phyloP scores from a whole-genome alignment of 2,329 filamentous ascomycete genomes.

The Neocatenulostroma microsporum region DNA sequence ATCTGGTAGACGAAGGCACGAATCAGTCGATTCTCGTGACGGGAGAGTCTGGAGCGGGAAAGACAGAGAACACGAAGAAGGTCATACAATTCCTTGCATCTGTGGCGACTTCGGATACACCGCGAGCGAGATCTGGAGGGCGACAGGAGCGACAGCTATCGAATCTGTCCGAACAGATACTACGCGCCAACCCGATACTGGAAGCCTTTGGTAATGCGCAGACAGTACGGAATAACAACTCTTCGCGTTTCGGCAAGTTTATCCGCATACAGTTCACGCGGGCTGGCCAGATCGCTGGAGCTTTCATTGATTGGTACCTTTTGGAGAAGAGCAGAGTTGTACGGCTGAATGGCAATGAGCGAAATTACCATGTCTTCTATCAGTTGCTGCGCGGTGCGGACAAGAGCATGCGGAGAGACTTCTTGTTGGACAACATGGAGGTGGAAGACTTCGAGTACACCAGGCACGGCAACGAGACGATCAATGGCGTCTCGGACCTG shows the following conservation, averaged over 20 bases:
- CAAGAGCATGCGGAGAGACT: constrained; percentile 61
- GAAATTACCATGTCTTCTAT: constrained; percentile 97
- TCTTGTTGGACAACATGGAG: constrained; percentile 66
- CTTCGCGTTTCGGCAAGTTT: constrained; percentile 96
- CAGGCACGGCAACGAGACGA: constrained; percentile 80
- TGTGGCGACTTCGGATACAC: constrained; percentile 76
- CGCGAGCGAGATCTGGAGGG: constrained; percentile 51
- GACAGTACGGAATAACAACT: constrained; percentile 96
- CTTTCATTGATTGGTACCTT: constrained; percentile 97
- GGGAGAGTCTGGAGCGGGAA: constrained; percentile 94
- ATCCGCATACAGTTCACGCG: constrained; percentile 93
- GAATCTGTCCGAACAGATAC: constrained; percentile 90
- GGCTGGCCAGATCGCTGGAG: constrained; percentile 82
- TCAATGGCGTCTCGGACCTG: constrained; percentile 78
- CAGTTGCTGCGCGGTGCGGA: constrained; percentile 84
- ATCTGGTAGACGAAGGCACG: constrained; percentile 85
- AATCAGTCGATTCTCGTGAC: constrained; percentile 98
- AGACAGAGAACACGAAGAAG: constrained; percentile 99
- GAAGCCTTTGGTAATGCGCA: constrained; percentile 98
- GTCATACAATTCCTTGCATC: constrained; percentile 97
- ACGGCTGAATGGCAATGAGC: constrained; percentile 73
- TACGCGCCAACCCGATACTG: constrained; percentile 91
- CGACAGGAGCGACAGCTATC: constrained; percentile 61
- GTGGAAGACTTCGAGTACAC: constrained; percentile 90
- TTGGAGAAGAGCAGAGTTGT: constrained; percentile 98